Percentiles rank a stretch among this genome's conserved stretches.
phyloP scores from a whole-genome alignment of 176 grass and related monocot species.

The Paspalum vaginatum region DNA sequence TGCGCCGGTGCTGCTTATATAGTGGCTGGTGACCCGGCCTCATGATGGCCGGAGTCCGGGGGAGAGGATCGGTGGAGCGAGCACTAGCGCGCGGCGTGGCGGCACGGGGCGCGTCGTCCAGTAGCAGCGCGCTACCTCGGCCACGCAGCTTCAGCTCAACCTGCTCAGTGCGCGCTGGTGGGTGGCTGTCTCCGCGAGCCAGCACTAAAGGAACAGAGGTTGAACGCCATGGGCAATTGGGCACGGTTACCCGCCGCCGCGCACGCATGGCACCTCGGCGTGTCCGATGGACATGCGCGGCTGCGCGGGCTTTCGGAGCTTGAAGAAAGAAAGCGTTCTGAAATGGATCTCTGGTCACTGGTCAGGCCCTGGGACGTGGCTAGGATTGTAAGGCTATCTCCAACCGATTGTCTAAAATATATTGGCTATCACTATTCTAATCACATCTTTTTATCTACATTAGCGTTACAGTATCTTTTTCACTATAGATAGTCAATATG shows the following conservation, averaged over 20 bases:
- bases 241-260: not conserved
- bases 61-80: slow-evolving; percentile 30
- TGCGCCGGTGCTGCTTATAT: slow-evolving; percentile 25
- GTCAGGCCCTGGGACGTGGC: no score
- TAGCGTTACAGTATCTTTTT: no score
- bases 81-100: slow-evolving; percentile 42
- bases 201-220: not conserved
- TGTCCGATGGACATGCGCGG: not conserved
- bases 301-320: not conserved
- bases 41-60: slow-evolving; percentile 32
- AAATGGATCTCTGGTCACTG: no score
- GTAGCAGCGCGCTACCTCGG: slow-evolving; percentile 22
- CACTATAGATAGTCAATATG: no score
- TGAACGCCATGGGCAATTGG: not conserved
- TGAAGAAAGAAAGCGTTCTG: no score
- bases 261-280: not conserved
- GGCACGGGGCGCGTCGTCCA: not conserved
- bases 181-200: slow-evolving; percentile 15
- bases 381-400: no score
- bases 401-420: no score
- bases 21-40: not conserved
- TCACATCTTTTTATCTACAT: no score
- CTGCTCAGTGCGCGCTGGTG: slow-evolving; percentile 26
- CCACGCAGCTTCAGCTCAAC: not conserved
- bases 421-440: no score